A percentile compares a stretch with the other conserved stretches of the same genome.
Evolutionary conservation across 1,139 yeast species (phyloP).

Genomic region (Debaryomyces psychrophilus): DNA sequence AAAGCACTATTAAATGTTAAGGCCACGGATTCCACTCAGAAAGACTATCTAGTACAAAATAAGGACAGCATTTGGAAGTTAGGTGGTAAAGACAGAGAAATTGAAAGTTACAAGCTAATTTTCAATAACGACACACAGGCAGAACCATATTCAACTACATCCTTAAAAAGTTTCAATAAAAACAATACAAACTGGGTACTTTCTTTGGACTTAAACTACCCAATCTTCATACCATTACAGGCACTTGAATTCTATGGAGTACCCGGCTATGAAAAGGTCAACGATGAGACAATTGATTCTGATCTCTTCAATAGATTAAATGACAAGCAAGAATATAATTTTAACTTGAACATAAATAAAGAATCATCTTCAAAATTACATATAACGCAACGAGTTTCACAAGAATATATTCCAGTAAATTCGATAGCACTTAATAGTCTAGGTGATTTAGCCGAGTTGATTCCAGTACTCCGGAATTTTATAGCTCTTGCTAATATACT

Average conservation of each 20-base stretch:
- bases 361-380: slow-evolving; percentile 14
- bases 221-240: slow-evolving; percentile 31
- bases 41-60: slow-evolving; percentile 27
- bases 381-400: slow-evolving; percentile 3
- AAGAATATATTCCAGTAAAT: slow-evolving; percentile 22
- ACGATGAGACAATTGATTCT: slow-evolving; percentile 7
- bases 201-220: slow-evolving; percentile 27
- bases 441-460: slow-evolving; percentile 27
- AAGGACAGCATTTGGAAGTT: slow-evolving; percentile 25
- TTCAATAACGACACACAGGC: background rate
- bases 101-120: slow-evolving; percentile 5
- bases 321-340: slow-evolving; percentile 21
- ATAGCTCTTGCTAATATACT: slow-evolving; percentile 28
- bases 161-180: background rate
- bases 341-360: slow-evolving; percentile 8
- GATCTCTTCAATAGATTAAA: slow-evolving; percentile 23
- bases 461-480: slow-evolving; percentile 38
- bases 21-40: slow-evolving; percentile 12
- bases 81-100: background rate
- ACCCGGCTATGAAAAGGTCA: slow-evolving; percentile 15
- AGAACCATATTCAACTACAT: background rate
- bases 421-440: slow-evolving; percentile 27
- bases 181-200: slow-evolving; percentile 21
- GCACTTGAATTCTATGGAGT: slow-evolving; percentile 37
- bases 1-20: slow-evolving; percentile 18